Conservation (phyloP, 352 stramenopile genomes). For the Hyaloperonospora brassicae region DNA sequence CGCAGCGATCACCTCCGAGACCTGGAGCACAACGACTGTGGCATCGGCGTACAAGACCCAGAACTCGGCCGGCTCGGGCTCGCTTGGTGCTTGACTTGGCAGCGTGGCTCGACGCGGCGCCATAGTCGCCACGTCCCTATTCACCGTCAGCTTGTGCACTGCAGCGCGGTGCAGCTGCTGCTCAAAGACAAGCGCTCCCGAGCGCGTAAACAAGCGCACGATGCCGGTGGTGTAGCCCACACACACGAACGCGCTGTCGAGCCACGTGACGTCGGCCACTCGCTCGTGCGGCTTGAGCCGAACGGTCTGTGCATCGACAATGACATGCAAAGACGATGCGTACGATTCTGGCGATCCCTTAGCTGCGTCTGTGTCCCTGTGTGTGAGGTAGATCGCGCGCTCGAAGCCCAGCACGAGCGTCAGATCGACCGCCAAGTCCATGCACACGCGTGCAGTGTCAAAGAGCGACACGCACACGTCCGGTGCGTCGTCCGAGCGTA, state of each 20-base stretch:
- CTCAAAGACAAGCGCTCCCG: slow-evolving; percentile 48
- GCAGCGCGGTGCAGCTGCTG: slow-evolving; percentile 48
- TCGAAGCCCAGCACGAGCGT: slow-evolving; percentile 41
- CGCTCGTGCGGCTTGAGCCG: slow-evolving; percentile 37
- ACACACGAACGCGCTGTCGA: slow-evolving; percentile 45
- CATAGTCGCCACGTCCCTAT: slow-evolving; percentile 28
- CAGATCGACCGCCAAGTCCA: slow-evolving; percentile 47
- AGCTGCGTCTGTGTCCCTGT: slow-evolving; percentile 19
- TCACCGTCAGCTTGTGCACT: slow-evolving; percentile 48
- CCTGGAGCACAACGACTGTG: slow-evolving; percentile 70
- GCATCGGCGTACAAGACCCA: slow-evolving; percentile 74
- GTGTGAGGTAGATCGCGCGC: slow-evolving; percentile 29
- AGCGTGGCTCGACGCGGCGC: slow-evolving; percentile 18
- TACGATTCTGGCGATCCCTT: slow-evolving; percentile 7
- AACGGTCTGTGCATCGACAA: slow-evolving; percentile 26
- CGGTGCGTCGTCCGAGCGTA: slow-evolving; percentile 2
- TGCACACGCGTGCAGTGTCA: slow-evolving; percentile 30
- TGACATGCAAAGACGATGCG: slow-evolving; percentile 9
- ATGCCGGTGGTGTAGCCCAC: slow-evolving; percentile 51
- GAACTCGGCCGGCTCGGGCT: slow-evolving; percentile 36
- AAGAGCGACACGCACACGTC: slow-evolving; percentile 29
- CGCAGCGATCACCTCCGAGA: slow-evolving; percentile 48
- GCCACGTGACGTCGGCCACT: slow-evolving; percentile 61
- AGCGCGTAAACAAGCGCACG: slow-evolving; percentile 48
- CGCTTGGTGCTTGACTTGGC: too few relatives aligned